Conservation (phyloP, 225 moss, liverwort and hornwort species). For the Bryum argenteum region DNA sequence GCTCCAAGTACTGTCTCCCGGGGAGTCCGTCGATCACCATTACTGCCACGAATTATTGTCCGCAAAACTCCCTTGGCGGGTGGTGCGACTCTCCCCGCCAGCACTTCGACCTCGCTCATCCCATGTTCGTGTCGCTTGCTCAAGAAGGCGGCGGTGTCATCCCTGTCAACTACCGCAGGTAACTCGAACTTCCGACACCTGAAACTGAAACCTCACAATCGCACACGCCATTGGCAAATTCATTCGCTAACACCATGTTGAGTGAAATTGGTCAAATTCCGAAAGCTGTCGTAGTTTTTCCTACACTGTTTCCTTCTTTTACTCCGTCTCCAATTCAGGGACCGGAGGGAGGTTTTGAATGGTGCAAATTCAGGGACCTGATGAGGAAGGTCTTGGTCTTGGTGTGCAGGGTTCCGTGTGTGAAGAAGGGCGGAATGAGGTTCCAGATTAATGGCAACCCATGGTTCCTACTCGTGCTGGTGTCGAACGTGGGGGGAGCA, state of each 20-base stretch:
- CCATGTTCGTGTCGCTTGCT: constrained; percentile 53
- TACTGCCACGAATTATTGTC: constrained; percentile 66
- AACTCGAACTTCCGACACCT: background rate
- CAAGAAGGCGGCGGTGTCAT: constrained; percentile 51
- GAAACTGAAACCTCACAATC: too few species aligned
- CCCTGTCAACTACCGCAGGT: constrained; percentile 59
- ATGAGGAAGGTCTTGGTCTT: too few species aligned
- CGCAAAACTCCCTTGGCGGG: constrained; percentile 48
- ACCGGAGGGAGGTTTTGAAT: too few species aligned
- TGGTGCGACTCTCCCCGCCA: constrained; percentile 56
- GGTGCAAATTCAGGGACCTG: too few species aligned
- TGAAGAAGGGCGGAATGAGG: constrained; percentile 61
- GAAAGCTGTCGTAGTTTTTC: too few species aligned
- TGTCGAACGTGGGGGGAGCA: constrained; percentile 77
- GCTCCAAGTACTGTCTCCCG: constrained; percentile 49
- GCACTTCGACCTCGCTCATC: constrained; percentile 66
- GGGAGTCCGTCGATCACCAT: constrained; percentile 37
- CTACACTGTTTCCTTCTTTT: too few species aligned
- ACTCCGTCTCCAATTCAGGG: too few species aligned
- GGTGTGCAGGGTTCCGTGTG: constrained; percentile 49
- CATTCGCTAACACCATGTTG: too few species aligned
- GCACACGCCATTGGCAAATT: too few species aligned
- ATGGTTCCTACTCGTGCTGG: constrained; percentile 71
- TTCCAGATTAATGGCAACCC: constrained; percentile 79
- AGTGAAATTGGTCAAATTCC: too few species aligned